Evolutionary conservation across 164 flowering plant species (phyloP), one percentile per base, ranked within the genome.

Genomic region (Cinnamomum chago): DNA sequence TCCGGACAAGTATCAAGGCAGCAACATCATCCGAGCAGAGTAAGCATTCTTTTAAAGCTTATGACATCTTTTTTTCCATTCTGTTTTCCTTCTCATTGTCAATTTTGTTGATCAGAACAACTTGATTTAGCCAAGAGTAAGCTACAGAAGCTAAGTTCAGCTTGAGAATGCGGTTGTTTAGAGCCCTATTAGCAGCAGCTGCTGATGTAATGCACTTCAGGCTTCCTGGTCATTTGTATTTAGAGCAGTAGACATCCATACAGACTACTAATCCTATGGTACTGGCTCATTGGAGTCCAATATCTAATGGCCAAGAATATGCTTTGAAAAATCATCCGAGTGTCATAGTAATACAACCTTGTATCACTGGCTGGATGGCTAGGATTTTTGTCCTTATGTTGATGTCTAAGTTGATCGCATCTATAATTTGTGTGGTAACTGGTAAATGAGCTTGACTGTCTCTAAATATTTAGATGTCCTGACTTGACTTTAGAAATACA

Each of bases 11-110:
- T 52, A 67, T 84, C 64, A 83, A 78, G 70, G 84, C 87, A 77
- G 96, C 90, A 78, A 82, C 79, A 3, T 76, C 87, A 40, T 84
- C 78, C 33, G 93, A 90, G 68, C 88, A 91, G 82, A 86, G 96
- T 91, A 83, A 75, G 83, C 23, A 67, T 40, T n/a, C 12, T 66
- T 67, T 47, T 28, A 1, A 35, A 50, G 47, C 40, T 40, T 72
- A n/a, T 28, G 20, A 62, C 66, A 51, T 15, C 15, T 20, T 9
- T 64, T 24, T 64, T 25, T n/a, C 17, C 60, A 18, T 55, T 55
- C 60, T 14, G 3, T 20, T 55, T 17, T 55, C n/a, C 5, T 55
- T 55, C 60, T 55, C n/a, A 14, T 17, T 55, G 60, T 55, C 7
- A 5, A 20, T 14, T 55, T 55, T 55, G 60, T 55, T 55, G 60